Conservation (phyloP, 768 basidiomycete species). For the Pulveroboletus ravenelii region DNA sequence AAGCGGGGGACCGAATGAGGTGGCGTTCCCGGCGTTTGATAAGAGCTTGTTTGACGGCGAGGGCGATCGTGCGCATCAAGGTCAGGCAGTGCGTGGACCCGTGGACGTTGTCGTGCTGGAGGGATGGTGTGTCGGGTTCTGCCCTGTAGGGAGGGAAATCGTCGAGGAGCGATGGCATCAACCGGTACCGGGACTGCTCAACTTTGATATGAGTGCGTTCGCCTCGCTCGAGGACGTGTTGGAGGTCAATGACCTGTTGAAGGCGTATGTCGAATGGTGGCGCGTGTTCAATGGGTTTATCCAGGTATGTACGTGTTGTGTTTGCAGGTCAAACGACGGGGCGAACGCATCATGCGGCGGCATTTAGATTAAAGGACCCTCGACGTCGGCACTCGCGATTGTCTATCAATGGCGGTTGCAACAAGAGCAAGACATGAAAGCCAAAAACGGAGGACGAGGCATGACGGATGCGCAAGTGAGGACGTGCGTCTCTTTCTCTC, state of each 20-base stretch:
- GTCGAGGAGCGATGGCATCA: constrained; percentile 51
- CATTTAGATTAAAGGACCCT: constrained; percentile 36
- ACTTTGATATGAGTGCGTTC: constrained; percentile 34
- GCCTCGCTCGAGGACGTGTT: constrained; percentile 50
- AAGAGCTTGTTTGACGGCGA: constrained; percentile 78
- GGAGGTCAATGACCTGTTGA: constrained; percentile 59
- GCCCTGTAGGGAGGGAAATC: constrained; percentile 49
- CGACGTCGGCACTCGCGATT: constrained; percentile 38
- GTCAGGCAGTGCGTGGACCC: constrained; percentile 41
- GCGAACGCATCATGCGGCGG: background rate
- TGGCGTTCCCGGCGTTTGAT: constrained; percentile 78
- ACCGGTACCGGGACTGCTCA: constrained; percentile 22
- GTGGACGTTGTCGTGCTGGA: constrained; percentile 87
- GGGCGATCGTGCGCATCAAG: constrained; percentile 67
- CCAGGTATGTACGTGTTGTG: constrained; percentile 40
- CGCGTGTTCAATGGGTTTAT: constrained; percentile 65
- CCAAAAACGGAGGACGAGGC: constrained; percentile 74
- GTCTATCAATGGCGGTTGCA: constrained; percentile 87
- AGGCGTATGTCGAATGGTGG: constrained; percentile 66
- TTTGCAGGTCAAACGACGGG: background rate
- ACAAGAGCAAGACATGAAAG: constrained; percentile 89
- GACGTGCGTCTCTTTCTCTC: constrained; percentile 28
- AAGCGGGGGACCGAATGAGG: background rate
- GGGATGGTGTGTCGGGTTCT: constrained; percentile 94
- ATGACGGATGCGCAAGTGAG: constrained; percentile 84